These are phyloP conservation scores for Phalaenopsis equestris DNA, from an alignment of 106 monocot genomes.

Conservation along the genomic window DNA sequence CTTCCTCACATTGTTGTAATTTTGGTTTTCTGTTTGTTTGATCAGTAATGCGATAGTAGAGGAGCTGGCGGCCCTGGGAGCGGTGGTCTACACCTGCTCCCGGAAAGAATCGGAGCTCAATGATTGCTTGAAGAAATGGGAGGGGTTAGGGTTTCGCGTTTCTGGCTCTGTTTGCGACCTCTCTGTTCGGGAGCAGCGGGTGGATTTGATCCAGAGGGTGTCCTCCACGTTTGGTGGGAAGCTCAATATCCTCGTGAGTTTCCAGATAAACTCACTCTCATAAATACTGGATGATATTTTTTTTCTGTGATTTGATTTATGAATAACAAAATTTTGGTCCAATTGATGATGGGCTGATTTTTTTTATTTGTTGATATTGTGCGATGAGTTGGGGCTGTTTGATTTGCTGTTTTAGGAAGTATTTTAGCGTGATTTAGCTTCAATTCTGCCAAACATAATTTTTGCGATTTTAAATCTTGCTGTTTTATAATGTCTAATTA, in stretches of 20 bases:
- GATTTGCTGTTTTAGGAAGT: no score
- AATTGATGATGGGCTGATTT: no score
- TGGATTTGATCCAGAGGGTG: constrained; percentile 33
- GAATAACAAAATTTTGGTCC: no score
- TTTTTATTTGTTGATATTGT: no score
- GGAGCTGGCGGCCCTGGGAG: constrained; percentile 50
- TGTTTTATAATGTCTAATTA: no score
- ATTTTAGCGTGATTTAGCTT: no score
- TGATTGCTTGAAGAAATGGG: constrained; percentile 38
- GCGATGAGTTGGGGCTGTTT: no score
- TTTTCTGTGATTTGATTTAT: no score
- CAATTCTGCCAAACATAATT: no score
- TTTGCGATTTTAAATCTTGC: no score
- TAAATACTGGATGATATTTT: no score
- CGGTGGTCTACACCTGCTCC: constrained; percentile 57
- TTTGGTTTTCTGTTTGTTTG: background rate
- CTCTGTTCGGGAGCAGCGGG: constrained; percentile 24
- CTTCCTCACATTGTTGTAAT: background rate
- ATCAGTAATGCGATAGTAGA: constrained; percentile 46
- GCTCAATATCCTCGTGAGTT: constrained; percentile 52
- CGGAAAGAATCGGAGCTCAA: constrained; percentile 47
- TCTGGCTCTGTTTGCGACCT: constrained; percentile 59
- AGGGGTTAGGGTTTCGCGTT: constrained; percentile 17
- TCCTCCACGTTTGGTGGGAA: constrained; percentile 36
- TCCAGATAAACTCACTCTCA: background rate